These are phyloP conservation scores for Penicillium decumbens DNA, from an alignment of 2,329 filamentous ascomycete genomes.

Conservation along the genomic window DNA sequence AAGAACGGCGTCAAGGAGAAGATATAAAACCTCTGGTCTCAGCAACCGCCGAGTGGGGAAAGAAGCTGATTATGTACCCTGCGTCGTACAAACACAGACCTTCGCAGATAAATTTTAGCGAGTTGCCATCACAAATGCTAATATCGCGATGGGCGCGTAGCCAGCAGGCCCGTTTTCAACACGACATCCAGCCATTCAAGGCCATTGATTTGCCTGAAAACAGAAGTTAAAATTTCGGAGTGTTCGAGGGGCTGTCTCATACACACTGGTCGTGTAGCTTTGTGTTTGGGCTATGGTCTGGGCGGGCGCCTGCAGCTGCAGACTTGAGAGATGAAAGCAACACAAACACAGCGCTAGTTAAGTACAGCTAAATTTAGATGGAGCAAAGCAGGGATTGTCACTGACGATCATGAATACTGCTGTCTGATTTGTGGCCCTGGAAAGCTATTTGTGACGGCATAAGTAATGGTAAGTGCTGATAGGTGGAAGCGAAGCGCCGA, in stretches of 20 bases:
- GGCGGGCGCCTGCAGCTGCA: constrained; percentile 13
- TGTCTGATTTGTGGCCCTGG: constrained; percentile 7
- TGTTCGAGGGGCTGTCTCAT: neutral
- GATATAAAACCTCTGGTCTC: neutral
- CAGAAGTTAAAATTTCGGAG: constrained; percentile 1
- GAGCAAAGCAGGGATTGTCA: neutral
- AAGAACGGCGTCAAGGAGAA: constrained; percentile 10
- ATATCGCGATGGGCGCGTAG: constrained; percentile 9
- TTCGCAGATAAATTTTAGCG: constrained; percentile 2
- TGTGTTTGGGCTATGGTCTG: neutral
- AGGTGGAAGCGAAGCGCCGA: constrained; percentile 19
- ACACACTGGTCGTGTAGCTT: neutral
- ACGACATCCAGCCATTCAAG: neutral
- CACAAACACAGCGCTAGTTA: neutral
- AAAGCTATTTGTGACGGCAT: neutral
- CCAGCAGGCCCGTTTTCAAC: neutral
- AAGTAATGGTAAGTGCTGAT: constrained; percentile 10
- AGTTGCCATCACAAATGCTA: constrained; percentile 15
- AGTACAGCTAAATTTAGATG: constrained; percentile 13
- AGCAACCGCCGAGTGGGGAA: neutral
- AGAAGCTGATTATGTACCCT: neutral
- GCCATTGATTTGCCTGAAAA: constrained; percentile 3
- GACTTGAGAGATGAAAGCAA: constrained; percentile 15
- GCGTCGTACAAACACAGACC: neutral
- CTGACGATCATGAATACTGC: neutral